These are phyloP conservation scores for Claviceps spartinae DNA, from an alignment of 2,329 filamentous ascomycete genomes.

Conservation along the genomic window DNA sequence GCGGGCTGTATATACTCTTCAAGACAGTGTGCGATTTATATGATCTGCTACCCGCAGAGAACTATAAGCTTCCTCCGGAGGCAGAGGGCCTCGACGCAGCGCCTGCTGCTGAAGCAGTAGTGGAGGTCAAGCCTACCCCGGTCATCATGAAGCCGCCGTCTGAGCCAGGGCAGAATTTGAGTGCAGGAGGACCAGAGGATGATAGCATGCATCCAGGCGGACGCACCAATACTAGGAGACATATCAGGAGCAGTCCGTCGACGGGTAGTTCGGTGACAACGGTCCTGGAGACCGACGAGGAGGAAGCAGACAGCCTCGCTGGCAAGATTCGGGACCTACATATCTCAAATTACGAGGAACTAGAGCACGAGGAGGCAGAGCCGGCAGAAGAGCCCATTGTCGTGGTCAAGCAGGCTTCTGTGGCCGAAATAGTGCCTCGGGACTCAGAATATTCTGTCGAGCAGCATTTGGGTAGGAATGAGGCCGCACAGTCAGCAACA, in stretches of 20 bases:
- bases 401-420: slow-evolving; percentile 24
- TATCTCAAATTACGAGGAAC: slow-evolving; percentile 33
- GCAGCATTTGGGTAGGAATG: not conserved
- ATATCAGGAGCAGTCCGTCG: slow-evolving; percentile 67
- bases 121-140: slow-evolving; percentile 21
- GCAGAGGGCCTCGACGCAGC: slow-evolving; percentile 66
- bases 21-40: slow-evolving; percentile 94
- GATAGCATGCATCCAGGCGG: slow-evolving; percentile 40
- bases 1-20: slow-evolving; percentile 92
- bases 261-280: slow-evolving; percentile 67
- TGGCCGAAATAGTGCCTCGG: slow-evolving; percentile 8
- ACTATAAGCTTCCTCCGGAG: slow-evolving; percentile 88
- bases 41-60: slow-evolving; percentile 78
- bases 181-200: slow-evolving; percentile 22
- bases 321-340: slow-evolving; percentile 33
- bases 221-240: slow-evolving; percentile 63
- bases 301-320: slow-evolving; percentile 40
- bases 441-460: slow-evolving; percentile 3
- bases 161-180: slow-evolving; percentile 15
- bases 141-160: slow-evolving; percentile 23
- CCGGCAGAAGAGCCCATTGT: slow-evolving; percentile 27
- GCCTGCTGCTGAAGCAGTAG: slow-evolving; percentile 26
- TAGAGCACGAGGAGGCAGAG: slow-evolving; percentile 30
- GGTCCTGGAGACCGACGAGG: slow-evolving; percentile 72
- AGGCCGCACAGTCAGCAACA: not conserved